A percentile compares a stretch with the other conserved stretches of the same genome.
Conservation (phyloP, 2,329 filamentous ascomycete species). For the Cercospora citrullina region DNA sequence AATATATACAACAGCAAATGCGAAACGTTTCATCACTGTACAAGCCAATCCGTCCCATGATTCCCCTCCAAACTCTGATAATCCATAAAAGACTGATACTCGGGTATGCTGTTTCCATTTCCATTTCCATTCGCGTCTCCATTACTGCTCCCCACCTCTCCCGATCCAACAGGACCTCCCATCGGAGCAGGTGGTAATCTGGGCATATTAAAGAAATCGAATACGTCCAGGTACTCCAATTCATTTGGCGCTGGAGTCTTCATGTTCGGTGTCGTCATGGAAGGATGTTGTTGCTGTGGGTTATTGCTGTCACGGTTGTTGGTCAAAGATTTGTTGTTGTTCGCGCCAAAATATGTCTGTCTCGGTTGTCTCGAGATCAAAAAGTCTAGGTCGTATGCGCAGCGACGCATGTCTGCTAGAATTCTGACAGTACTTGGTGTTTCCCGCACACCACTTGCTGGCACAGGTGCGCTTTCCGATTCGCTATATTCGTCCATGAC, state of each 20-base stretch:
- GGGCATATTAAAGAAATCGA: conserved; percentile 93
- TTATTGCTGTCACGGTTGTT: neutral
- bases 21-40: conserved; percentile 12
- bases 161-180: conserved; percentile 29
- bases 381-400: conserved; percentile 86
- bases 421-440: conserved; percentile 84
- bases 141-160: conserved; percentile 31
- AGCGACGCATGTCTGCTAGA: conserved; percentile 85
- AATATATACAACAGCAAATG: too few species aligned
- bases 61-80: conserved; percentile 27
- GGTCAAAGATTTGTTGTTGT: neutral
- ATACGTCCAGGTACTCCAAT: conserved; percentile 86
- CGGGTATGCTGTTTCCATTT: conserved; percentile 19
- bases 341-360: conserved; percentile 40
- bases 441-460: conserved; percentile 65
- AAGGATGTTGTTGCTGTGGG: neutral
- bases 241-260: conserved; percentile 70
- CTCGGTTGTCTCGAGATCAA: conserved; percentile 79
- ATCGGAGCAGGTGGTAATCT: conserved; percentile 56
- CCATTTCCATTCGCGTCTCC: conserved; percentile 32
- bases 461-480: conserved; percentile 61
- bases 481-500: conserved; percentile 85
- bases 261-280: conserved; percentile 37
- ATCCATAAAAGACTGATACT: conserved; percentile 31
- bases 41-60: conserved; percentile 26